phyloP scores from a whole-genome alignment of 1,284 basidiomycete species.

The Trichosporon ovoides region DNA sequence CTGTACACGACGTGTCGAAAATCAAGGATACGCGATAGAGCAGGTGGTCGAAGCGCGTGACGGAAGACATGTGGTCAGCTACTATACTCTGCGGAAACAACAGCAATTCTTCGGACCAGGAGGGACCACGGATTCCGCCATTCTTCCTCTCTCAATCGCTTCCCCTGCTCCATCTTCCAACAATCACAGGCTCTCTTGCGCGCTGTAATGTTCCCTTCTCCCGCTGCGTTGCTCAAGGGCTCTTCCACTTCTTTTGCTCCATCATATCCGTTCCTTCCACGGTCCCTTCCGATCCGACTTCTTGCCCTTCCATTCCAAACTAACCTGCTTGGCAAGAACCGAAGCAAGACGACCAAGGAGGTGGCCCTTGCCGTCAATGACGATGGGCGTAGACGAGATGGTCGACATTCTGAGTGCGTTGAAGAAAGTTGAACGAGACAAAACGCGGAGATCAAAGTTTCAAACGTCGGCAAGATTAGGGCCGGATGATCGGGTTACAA shows the following conservation, averaged over 20 bases:
- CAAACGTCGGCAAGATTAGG: too few species aligned
- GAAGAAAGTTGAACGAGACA: neutral
- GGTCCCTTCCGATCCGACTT: neutral
- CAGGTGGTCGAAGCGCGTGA: neutral
- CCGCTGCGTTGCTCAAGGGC: neutral
- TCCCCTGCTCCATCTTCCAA: too few species aligned
- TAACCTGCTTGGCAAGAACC: conserved; percentile 92
- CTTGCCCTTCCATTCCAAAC: neutral
- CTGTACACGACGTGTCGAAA: conserved; percentile 23
- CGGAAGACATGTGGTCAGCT: conserved; percentile 11
- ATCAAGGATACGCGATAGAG: neutral
- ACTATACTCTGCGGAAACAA: neutral
- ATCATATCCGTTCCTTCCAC: neutral
- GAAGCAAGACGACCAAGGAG: conserved; percentile 99
- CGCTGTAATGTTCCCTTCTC: too few species aligned
- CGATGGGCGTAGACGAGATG: conserved; percentile 67
- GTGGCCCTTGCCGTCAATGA: conserved; percentile 99
- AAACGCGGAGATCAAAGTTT: neutral
- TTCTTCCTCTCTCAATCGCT: too few species aligned
- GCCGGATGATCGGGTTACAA: neutral
- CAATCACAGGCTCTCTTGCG: neutral
- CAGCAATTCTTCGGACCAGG: neutral
- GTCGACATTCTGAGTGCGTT: conserved; percentile 41
- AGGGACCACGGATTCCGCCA: neutral
- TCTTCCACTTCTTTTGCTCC: neutral